A percentile compares a stretch with the other conserved stretches of the same genome.
Evolutionary conservation across 306 rosid genomes (phyloP).

Genomic region (Ormosia emarginata): DNA sequence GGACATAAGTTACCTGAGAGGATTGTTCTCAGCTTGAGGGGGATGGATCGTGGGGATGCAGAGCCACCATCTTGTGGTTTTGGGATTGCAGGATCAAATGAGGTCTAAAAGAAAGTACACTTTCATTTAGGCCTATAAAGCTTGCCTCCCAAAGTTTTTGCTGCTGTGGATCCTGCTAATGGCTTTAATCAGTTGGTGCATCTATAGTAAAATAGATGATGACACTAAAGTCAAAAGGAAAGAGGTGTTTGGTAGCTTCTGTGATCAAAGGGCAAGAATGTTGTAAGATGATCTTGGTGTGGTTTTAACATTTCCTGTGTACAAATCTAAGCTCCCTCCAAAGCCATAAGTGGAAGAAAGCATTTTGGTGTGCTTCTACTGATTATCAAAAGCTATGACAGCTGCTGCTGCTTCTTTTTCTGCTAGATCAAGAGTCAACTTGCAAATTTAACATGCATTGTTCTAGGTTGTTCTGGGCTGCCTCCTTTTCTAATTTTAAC

Average conservation of each 20-base stretch:
- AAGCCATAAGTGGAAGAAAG: slow-evolving; percentile 70
- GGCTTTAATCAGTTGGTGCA: slow-evolving; percentile 45
- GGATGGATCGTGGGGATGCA: slow-evolving; percentile 36
- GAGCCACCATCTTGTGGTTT: slow-evolving; percentile 53
- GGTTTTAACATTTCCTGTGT: slow-evolving; percentile 95
- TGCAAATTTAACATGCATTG: too few species aligned
- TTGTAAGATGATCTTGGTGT: slow-evolving; percentile 99
- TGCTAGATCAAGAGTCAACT: too few species aligned
- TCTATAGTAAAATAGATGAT: slow-evolving; percentile 72
- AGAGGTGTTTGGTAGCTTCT: slow-evolving; percentile 78
- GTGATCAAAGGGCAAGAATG: slow-evolving; percentile 98
- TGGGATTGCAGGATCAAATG: slow-evolving; percentile 67
- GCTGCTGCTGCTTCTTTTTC: too few species aligned
- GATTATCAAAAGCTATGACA: too few species aligned
- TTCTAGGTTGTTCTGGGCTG: too few species aligned
- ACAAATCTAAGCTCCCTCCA: slow-evolving; percentile 74
- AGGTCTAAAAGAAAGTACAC: slow-evolving; percentile 68
- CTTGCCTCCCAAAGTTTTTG: slow-evolving; percentile 66
- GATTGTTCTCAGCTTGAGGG: slow-evolving; percentile 42
- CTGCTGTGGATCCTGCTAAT: slow-evolving; percentile 63
- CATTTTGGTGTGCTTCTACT: not conserved
- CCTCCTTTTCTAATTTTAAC: too few species aligned
- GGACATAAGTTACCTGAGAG: not conserved
- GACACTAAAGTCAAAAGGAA: slow-evolving; percentile 72
- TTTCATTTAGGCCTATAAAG: slow-evolving; percentile 67